Base-by-base conservation (phyloP, 441 rosid species). In the Metrosideros polymorpha region DNA sequence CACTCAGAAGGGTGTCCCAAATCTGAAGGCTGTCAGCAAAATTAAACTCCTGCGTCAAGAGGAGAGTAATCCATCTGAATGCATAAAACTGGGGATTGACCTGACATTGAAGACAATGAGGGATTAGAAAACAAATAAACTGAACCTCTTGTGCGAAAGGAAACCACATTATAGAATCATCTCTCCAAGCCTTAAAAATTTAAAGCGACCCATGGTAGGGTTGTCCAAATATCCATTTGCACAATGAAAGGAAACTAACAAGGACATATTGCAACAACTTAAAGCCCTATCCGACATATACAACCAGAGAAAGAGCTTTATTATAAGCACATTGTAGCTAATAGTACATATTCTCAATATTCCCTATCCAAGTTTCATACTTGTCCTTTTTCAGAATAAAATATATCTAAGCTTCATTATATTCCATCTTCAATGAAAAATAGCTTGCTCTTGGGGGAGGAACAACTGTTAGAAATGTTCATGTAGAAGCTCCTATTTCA, bases 11-110 rank as follows among this genome's bases (percentile, higher is more conserved):
- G 9, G 98, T 95, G 91, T 98, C 99, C 99, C 99, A 98, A 85
- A 98, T 94, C 91, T 93, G 99, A 87, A 98, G 98, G 91, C 95
- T 89, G 86, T 95, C 99, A 0, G 93, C 92, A 86, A 98, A 96
- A 91, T 95, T 92, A 93, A 98, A 98, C 82, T 98, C 99, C 90
- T 95, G 99, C 4, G 99, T 95, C 91, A 98, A 92, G 76, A 98
- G 97, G 63, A 98, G 97, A 75, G 99, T 98, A 87, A 98, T 98
- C 99, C 99, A 98, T 92, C 99, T 91, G 89, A 98, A 98, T 39
- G 98, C 98, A 77, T 98, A 96, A 86, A 98, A 98, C 87, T 96
- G 99, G 83, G 98, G 99, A 90, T 98, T 96, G 86, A 96, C 99
- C 99, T 96, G 97, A 87, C 91, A 89, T 87, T 83, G 88, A 39